Percentiles rank a stretch among this genome's conserved stretches.
Evolutionary conservation across 2,329 filamentous ascomycete species (phyloP).

Genomic region (Talaromyces sp.): DNA sequence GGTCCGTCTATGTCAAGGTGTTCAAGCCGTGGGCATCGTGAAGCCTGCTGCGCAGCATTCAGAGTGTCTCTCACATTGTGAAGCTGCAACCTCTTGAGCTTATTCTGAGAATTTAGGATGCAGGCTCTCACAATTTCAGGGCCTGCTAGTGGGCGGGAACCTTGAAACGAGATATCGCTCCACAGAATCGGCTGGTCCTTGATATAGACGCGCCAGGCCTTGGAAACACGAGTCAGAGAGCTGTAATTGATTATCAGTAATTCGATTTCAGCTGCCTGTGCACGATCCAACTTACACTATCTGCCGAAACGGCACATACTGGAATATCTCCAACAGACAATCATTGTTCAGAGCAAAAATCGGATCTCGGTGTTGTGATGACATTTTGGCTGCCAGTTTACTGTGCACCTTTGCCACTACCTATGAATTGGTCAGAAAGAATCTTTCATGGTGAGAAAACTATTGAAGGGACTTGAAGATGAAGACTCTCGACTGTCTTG

Average conservation of each 20-base stretch:
- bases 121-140: conserved; percentile 3
- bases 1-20: conserved; percentile 4
- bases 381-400: conserved; percentile 9
- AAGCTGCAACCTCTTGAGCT: conserved; percentile 6
- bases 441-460: not conserved
- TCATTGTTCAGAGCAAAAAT: conserved; percentile 6
- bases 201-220: conserved; percentile 10
- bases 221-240: conserved; percentile 5
- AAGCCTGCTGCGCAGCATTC: conserved; percentile 4
- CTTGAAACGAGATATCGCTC: conserved; percentile 11
- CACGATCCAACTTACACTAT: conserved; percentile 8
- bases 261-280: not conserved
- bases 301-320: conserved; percentile 9
- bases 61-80: conserved; percentile 6
- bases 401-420: conserved; percentile 2
- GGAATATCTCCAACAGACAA: conserved; percentile 13
- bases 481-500: not conserved
- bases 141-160: not conserved
- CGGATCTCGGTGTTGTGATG: conserved; percentile 5
- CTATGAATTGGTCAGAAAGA: not conserved
- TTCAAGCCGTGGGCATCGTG: conserved; percentile 9
- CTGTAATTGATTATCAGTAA: not conserved
- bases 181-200: conserved; percentile 10
- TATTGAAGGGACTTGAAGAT: too few species aligned
- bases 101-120: conserved; percentile 6